phyloP scores from a whole-genome alignment of 768 basidiomycete species.

The Macrocybe gigantea region DNA sequence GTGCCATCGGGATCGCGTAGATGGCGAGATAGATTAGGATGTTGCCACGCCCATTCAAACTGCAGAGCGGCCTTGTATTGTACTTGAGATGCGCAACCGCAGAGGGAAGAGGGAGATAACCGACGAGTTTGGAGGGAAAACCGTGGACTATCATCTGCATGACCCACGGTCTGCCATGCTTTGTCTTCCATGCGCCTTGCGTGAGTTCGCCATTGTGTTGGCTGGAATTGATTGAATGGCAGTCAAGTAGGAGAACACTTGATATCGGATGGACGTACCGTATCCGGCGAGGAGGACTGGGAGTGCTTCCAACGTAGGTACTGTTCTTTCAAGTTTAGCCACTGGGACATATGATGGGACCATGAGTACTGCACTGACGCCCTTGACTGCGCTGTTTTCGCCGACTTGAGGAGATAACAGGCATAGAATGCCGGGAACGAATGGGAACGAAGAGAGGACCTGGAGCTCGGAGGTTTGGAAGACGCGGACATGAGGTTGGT shows the following conservation, averaged over 20 bases:
- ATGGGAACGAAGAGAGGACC: slow-evolving; percentile 29
- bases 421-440: slow-evolving; percentile 69
- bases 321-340: slow-evolving; percentile 22
- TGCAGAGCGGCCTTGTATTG: slow-evolving; percentile 56
- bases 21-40: slow-evolving; percentile 66
- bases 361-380: slow-evolving; percentile 18
- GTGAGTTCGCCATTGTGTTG: slow-evolving; percentile 80
- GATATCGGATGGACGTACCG: slow-evolving; percentile 30
- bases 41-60: slow-evolving; percentile 88
- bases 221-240: slow-evolving; percentile 22
- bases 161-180: slow-evolving; percentile 59
- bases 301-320: slow-evolving; percentile 76
- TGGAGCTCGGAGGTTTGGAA: slow-evolving; percentile 6
- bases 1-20: slow-evolving; percentile 40
- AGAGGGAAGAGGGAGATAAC: slow-evolving; percentile 5
- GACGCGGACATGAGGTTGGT: background rate
- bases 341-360: background rate
- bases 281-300: slow-evolving; percentile 59
- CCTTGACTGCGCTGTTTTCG: slow-evolving; percentile 45
- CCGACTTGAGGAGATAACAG: slow-evolving; percentile 75
- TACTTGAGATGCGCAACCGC: background rate
- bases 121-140: slow-evolving; percentile 63
- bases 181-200: slow-evolving; percentile 67
- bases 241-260: background rate
- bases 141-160: slow-evolving; percentile 87